These are phyloP conservation scores for Russula emetica DNA, from an alignment of 768 basidiomycete genomes.

Conservation along the genomic window DNA sequence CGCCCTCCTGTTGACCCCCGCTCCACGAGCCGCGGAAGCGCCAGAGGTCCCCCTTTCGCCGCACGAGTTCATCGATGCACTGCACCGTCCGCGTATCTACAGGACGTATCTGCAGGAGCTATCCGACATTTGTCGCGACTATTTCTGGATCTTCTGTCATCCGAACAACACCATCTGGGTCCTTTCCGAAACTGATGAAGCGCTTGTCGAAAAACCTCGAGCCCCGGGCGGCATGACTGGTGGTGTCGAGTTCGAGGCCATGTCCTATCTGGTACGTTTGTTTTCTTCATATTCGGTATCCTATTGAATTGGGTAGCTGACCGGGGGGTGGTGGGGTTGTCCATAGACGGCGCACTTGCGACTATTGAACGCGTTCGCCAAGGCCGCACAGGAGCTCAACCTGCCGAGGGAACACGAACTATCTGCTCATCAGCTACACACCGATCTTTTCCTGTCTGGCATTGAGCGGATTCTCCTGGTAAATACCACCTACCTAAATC, in stretches of 20 bases:
- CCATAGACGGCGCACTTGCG: slow-evolving; percentile 80
- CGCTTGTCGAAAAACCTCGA: slow-evolving; percentile 78
- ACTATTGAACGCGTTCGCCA: slow-evolving; percentile 76
- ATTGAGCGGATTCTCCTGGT: slow-evolving; percentile 89
- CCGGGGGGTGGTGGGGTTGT: not conserved
- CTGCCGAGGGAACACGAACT: slow-evolving; percentile 64
- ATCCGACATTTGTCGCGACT: slow-evolving; percentile 87
- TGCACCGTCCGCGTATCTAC: slow-evolving; percentile 68
- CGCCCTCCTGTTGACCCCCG: slow-evolving; percentile 66
- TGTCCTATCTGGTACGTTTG: slow-evolving; percentile 77
- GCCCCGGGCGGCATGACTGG: slow-evolving; percentile 99
- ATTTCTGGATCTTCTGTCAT: slow-evolving; percentile 97
- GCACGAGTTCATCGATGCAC: slow-evolving; percentile 74
- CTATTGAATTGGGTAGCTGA: not conserved
- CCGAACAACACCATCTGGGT: slow-evolving; percentile 90
- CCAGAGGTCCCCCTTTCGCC: slow-evolving; percentile 59
- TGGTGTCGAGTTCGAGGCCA: slow-evolving; percentile 97
- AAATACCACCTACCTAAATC: slow-evolving; percentile 30
- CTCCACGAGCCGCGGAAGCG: slow-evolving; percentile 60
- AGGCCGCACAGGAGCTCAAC: slow-evolving; percentile 58
- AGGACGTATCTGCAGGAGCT: slow-evolving; percentile 80
- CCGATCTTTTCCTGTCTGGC: slow-evolving; percentile 85
- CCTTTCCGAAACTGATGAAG: slow-evolving; percentile 76
- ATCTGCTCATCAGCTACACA: slow-evolving; percentile 79
- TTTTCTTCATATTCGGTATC: not conserved